Percentiles rank a stretch among this genome's conserved stretches.
phyloP scores from a whole-genome alignment of 108 stramenopile genomes.

The Fistulifera pelliculosa region DNA sequence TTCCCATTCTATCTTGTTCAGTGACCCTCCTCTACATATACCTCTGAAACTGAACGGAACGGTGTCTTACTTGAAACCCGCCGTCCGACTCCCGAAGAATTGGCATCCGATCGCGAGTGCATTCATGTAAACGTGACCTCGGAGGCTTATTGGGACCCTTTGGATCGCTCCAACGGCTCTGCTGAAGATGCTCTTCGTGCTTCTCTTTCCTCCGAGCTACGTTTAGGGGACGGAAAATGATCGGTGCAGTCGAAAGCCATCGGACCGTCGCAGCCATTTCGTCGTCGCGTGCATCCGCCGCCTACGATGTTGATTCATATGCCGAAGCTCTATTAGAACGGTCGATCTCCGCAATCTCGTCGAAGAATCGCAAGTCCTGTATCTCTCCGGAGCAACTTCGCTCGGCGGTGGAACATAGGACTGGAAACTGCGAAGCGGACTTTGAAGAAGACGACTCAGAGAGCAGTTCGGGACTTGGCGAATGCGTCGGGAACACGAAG shows the following conservation, averaged over 20 bases:
- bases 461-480: constrained; percentile 11
- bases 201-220: too few relatives aligned
- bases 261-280: too few relatives aligned
- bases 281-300: too few relatives aligned
- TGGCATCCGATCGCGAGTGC: neutral
- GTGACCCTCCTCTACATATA: constrained; percentile 1
- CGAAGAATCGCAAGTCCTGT: neutral
- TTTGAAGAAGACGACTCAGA: constrained; percentile 17
- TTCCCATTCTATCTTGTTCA: neutral
- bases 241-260: too few relatives aligned
- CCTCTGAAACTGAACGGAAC: constrained; percentile 1
- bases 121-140: constrained; percentile 5
- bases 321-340: neutral
- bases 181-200: too few relatives aligned
- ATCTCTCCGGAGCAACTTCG: neutral
- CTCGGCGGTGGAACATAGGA: constrained; percentile 13
- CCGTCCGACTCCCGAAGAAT: neutral
- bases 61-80: neutral
- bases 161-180: neutral
- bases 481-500: constrained; percentile 10
- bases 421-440: constrained; percentile 18
- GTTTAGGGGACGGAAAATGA: too few relatives aligned
- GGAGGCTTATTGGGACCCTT: neutral
- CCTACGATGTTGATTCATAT: neutral
- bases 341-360: neutral